Conservation (phyloP, 805 yeast species). For the Metschnikowia drakensbergensis region DNA sequence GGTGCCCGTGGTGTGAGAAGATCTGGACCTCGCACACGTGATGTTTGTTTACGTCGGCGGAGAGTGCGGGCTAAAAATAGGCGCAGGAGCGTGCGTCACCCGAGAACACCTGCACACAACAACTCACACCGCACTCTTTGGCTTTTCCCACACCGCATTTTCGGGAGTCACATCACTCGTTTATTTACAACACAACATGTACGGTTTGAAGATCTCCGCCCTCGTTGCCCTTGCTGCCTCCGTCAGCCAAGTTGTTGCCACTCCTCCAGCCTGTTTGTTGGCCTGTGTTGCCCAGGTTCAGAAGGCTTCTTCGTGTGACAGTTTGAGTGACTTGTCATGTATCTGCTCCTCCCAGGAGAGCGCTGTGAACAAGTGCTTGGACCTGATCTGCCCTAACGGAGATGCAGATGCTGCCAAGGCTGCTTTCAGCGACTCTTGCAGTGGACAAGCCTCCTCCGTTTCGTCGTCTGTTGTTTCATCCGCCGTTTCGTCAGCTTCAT, state of each 20-base stretch:
- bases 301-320: conserved; percentile 52
- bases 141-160: conserved; percentile 5
- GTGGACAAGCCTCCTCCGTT: conserved; percentile 34
- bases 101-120: conserved; percentile 6
- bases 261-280: conserved; percentile 89
- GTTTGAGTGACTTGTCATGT: conserved; percentile 64
- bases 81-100: conserved; percentile 4
- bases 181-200: conserved; percentile 7
- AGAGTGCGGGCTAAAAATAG: conserved; percentile 4
- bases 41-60: conserved; percentile 10
- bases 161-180: conserved; percentile 1
- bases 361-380: conserved; percentile 59
- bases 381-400: conserved; percentile 64
- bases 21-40: conserved; percentile 5
- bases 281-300: conserved; percentile 80
- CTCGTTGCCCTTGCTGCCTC: conserved; percentile 35
- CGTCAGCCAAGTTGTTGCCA: conserved; percentile 49
- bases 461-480: conserved; percentile 12
- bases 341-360: conserved; percentile 56
- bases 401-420: conserved; percentile 54
- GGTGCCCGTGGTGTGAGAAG: too few relatives aligned
- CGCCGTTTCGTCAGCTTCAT: conserved; percentile 11
- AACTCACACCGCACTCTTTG: neutral
- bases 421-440: conserved; percentile 55
- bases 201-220: conserved; percentile 16